Conservation (phyloP, 345 rosid genomes). For the Eutrema heterophyllum region DNA sequence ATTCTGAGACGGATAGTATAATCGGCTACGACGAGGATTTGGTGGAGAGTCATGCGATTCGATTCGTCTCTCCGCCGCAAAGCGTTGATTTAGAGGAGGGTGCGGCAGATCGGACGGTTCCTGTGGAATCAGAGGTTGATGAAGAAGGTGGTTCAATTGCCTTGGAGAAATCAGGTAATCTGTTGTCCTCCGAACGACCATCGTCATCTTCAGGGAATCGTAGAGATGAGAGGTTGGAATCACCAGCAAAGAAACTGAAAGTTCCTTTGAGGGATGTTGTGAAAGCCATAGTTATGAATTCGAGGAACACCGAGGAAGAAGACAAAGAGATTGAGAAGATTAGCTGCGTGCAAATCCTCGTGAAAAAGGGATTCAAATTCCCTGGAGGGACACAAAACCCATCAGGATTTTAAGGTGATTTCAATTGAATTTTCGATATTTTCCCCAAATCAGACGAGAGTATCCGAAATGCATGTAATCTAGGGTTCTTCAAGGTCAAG, state of each 20-base stretch:
- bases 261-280: slow-evolving; percentile 31
- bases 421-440: background rate
- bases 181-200: background rate
- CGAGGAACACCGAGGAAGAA: slow-evolving; percentile 3
- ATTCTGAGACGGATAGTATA: background rate
- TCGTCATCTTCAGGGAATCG: background rate
- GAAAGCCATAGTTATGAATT: slow-evolving; percentile 30
- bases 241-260: slow-evolving; percentile 1
- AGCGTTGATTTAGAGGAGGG: slow-evolving; percentile 14
- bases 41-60: slow-evolving; percentile 16
- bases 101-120: slow-evolving; percentile 2
- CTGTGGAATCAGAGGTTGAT: background rate
- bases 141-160: background rate
- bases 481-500: slow-evolving; percentile 11
- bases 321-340: slow-evolving; percentile 4
- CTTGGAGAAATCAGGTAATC: background rate
- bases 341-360: slow-evolving; percentile 16
- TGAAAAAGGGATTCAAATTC: slow-evolving; percentile 18
- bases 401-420: background rate
- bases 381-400: background rate
- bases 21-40: background rate
- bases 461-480: background rate
- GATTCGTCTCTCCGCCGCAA: slow-evolving; percentile 19
- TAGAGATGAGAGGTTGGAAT: background rate
- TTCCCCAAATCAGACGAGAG: no score